Evolutionary conservation across 2,329 filamentous ascomycete genomes (phyloP), one percentile per base, ranked within the genome.

Genomic region (Chaetothyriales sp.): DNA sequence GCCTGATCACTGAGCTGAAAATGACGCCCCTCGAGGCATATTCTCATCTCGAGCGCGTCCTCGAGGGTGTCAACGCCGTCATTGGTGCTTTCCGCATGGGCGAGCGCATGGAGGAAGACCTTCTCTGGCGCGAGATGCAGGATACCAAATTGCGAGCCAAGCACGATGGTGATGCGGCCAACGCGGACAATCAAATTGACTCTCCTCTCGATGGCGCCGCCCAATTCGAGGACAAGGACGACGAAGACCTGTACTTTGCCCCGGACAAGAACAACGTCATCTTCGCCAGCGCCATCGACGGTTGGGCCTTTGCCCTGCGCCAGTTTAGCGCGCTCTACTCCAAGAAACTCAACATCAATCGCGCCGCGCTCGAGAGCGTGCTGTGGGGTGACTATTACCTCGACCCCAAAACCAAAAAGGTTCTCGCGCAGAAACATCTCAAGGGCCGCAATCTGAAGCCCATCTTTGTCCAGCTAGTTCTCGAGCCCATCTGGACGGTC

Each of bases 241-340:
- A 98, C 63, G 89, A 97, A 66, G 89, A 95, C 66, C 82, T 98
- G 22, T 98, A 98, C 67, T 98, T 98, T 69, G 88, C 92, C 0
- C 92, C 92, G 0, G 92, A 98, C 65, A 94, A 90, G 69, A 95
- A 95, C 68, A 98, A 98, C 64, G 92, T 98, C 67, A 97, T 98
- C 58, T 98, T 98, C 67, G 89, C 88, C 72, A 97, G 90, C 66
- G 92, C 92, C 54, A 85, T 95, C 52, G 92, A 98, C 65, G 92
- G 92, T n/a, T 98, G 92, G 92, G 92, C 92, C 2, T 98, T 98
- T 63, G 98, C 92, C 0, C 83, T 95, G 48, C 81, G 89, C 48
- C 92, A 98, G 63, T 98, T 98, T 65, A 89, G 92, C 18, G 80
- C 80, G 40, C 73, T 97, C 25, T 98, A 97, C 64, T 90, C 97